A percentile compares a stretch with the other conserved stretches of the same genome.
Evolutionary conservation across 306 rosid species (phyloP).

Genomic region (Prunus salicina): DNA sequence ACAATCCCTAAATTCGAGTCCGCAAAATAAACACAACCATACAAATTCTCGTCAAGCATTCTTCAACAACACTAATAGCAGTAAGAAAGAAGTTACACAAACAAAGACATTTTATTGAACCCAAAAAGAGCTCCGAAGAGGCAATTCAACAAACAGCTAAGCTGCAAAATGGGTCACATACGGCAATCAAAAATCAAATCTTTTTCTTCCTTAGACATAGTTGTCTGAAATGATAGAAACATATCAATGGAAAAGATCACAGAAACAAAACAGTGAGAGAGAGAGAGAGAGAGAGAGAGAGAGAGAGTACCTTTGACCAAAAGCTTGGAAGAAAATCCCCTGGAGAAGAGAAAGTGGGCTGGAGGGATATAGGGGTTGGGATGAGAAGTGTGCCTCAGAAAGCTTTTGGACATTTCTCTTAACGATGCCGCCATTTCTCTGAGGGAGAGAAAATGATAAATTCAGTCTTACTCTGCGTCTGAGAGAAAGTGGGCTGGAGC

Average conservation of each 20-base stretch:
- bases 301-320: background rate
- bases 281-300: background rate
- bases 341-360: background rate
- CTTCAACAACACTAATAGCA: background rate
- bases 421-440: background rate
- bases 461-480: background rate
- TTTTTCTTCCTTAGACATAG: background rate
- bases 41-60: background rate
- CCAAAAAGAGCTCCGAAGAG: background rate
- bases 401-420: background rate
- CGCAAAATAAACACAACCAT: background rate
- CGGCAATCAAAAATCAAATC: background rate
- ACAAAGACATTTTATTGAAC: background rate
- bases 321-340: slow-evolving; percentile 2
- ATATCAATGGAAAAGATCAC: background rate
- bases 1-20: background rate
- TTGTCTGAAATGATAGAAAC: background rate
- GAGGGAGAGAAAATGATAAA: background rate
- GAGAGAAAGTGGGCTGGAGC: background rate
- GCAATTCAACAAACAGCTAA: background rate
- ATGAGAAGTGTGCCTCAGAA: background rate
- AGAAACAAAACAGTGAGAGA: background rate
- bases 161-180: background rate
- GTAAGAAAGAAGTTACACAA: background rate
- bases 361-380: background rate